A percentile compares a stretch with the other conserved stretches of the same genome.
These are phyloP conservation scores for Colletotrichum caudatum DNA, from an alignment of 2,329 filamentous ascomycete species.

Conservation along the genomic window DNA sequence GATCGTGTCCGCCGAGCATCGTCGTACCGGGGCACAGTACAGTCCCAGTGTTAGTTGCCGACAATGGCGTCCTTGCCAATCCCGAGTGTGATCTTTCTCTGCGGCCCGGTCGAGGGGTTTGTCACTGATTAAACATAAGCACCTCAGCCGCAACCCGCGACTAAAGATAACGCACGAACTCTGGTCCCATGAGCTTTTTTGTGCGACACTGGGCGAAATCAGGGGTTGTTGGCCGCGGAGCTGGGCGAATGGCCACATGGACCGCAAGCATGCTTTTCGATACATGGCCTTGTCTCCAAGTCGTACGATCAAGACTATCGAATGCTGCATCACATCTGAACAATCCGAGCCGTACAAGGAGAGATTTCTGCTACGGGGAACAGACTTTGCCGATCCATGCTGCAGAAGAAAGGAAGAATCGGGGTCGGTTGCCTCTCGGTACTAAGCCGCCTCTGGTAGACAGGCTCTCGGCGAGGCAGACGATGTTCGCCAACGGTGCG, in stretches of 20 bases:
- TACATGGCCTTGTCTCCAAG: constrained; percentile 6
- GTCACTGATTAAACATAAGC: not conserved
- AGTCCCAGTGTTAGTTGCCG: not conserved
- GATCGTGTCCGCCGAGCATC: constrained; percentile 29
- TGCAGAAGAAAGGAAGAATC: not conserved
- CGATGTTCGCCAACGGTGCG: constrained; percentile 7
- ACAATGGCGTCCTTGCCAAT: not conserved
- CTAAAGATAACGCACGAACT: not conserved
- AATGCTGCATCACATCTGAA: constrained; percentile 34
- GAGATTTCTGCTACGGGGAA: not conserved
- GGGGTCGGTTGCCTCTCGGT: not conserved
- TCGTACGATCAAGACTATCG: constrained; percentile 35
- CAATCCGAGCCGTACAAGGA: constrained; percentile 14
- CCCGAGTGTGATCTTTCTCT: not conserved
- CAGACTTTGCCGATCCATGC: not conserved
- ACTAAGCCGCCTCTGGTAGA: not conserved
- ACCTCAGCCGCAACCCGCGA: not conserved
- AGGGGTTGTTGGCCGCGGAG: constrained; percentile 2
- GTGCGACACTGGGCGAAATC: constrained; percentile 2
- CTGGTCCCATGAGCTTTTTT: constrained; percentile 12
- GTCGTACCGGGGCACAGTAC: not conserved
- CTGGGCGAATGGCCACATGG: not conserved
- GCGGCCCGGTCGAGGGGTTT: not conserved
- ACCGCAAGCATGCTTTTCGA: not conserved
- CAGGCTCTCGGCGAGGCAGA: not conserved